These are phyloP conservation scores for Leishmania tarentolae DNA, from an alignment of 208 protist species.

Conservation along the genomic window DNA sequence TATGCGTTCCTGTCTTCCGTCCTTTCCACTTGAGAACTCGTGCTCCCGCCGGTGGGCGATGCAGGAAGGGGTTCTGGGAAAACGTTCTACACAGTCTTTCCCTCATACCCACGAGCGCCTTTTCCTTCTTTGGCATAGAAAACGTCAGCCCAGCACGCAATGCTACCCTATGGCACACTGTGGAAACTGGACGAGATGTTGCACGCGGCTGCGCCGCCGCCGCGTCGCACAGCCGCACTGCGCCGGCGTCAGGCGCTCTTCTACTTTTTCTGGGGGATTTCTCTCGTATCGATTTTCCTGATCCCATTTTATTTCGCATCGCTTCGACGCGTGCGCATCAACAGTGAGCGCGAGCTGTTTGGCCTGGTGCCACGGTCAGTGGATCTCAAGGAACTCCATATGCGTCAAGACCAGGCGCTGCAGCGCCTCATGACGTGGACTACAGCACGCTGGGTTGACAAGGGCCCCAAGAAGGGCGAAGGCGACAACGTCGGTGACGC, in stretches of 20 bases:
- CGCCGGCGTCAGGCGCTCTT: slow-evolving; percentile 45
- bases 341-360: slow-evolving; percentile 17
- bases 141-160: slow-evolving; percentile 9
- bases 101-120: not conserved
- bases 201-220: slow-evolving; percentile 35
- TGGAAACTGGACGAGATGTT: slow-evolving; percentile 62
- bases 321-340: slow-evolving; percentile 31
- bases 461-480: not conserved
- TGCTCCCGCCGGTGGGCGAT: not conserved
- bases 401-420: slow-evolving; percentile 12
- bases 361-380: slow-evolving; percentile 18
- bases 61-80: not conserved
- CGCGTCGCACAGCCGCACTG: slow-evolving; percentile 30
- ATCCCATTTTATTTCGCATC: slow-evolving; percentile 45
- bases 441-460: not conserved
- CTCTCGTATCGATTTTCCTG: slow-evolving; percentile 49
- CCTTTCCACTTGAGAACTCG: not conserved
- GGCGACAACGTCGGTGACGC: not conserved
- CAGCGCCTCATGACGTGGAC: slow-evolving; percentile 6
- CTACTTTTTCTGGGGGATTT: slow-evolving; percentile 36
- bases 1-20: not conserved
- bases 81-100: not conserved
- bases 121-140: not conserved
- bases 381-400: slow-evolving; percentile 3
- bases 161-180: slow-evolving; percentile 60